Percentiles rank a stretch among this genome's conserved stretches.
Evolutionary conservation across 345 rosid genomes (phyloP).

Genomic region (Syzygium aqueum): DNA sequence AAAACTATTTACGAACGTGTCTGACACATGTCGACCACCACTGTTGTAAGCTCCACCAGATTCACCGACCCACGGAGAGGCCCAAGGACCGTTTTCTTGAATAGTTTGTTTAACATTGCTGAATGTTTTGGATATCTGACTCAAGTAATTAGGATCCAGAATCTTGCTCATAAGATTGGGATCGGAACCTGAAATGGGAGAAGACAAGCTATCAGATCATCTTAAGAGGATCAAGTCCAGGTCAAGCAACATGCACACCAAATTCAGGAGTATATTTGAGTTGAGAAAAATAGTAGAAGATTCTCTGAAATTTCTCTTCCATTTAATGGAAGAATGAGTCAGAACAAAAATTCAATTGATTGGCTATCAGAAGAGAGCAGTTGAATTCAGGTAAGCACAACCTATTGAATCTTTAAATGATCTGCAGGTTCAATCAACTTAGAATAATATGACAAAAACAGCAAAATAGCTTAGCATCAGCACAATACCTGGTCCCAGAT

Average conservation of each 20-base stretch:
- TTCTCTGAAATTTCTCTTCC: neutral
- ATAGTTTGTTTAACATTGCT: constrained; percentile 43
- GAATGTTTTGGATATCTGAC: constrained; percentile 46
- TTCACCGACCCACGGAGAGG: constrained; percentile 98
- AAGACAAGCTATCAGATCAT: neutral
- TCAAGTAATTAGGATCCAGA: constrained; percentile 65
- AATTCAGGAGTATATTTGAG: neutral
- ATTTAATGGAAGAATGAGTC: neutral
- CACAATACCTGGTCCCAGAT: constrained; percentile 79
- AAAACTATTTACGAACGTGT: constrained; percentile 88
- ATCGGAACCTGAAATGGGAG: constrained; percentile 56
- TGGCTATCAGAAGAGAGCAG: neutral
- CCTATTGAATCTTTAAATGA: neutral
- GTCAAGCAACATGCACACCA: neutral
- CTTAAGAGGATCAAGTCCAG: neutral
- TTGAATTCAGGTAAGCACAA: neutral
- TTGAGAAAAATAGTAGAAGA: neutral
- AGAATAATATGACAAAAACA: neutral
- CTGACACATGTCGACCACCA: constrained; percentile 74
- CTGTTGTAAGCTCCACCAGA: constrained; percentile 98
- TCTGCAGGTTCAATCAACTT: neutral
- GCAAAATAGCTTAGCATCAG: neutral
- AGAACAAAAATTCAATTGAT: neutral
- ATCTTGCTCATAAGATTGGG: constrained; percentile 66
- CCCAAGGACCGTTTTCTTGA: constrained; percentile 66